Percentiles rank a stretch among this genome's conserved stretches.
Conservation (phyloP, 2,329 filamentous ascomycete genomes). For the Sporothrix inflata region DNA sequence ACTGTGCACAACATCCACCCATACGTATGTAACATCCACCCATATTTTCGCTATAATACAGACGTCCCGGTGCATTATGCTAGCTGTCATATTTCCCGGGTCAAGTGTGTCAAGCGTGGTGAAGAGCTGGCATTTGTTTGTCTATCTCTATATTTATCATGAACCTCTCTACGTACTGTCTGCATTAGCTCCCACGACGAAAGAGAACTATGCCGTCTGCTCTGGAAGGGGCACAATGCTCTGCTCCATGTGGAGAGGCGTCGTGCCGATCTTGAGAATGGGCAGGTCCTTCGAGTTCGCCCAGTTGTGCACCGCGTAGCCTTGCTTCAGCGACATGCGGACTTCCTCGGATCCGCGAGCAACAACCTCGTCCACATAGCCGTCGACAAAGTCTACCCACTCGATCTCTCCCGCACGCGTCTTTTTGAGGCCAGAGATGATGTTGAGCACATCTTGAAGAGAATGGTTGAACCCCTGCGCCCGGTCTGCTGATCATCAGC, state of each 20-base stretch:
- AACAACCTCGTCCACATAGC: conserved; percentile 20
- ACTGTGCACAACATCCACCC: no score
- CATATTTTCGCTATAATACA: no score
- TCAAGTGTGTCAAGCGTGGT: no score
- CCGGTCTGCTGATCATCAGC: conserved; percentile 15
- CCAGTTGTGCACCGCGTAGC: conserved; percentile 26
- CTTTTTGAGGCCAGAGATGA: conserved; percentile 20
- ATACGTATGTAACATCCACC: no score
- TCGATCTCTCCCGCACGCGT: neutral
- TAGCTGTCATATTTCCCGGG: no score
- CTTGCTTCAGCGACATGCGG: conserved; percentile 25
- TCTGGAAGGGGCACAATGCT: conserved; percentile 20
- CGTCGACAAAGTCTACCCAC: conserved; percentile 23
- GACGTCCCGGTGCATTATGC: no score
- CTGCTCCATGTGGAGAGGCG: conserved; percentile 26
- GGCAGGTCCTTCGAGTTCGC: conserved; percentile 24
- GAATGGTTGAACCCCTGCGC: conserved; percentile 25
- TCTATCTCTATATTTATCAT: no score
- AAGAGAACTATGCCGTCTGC: neutral
- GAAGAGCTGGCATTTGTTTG: no score
- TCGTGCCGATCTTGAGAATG: conserved; percentile 22
- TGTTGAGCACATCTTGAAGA: conserved; percentile 24
- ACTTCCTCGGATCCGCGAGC: conserved; percentile 22
- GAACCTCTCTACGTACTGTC: no score
- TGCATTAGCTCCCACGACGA: neutral